Base-by-base conservation (phyloP, 768 basidiomycete genomes). In the Pisolithus sp. region DNA sequence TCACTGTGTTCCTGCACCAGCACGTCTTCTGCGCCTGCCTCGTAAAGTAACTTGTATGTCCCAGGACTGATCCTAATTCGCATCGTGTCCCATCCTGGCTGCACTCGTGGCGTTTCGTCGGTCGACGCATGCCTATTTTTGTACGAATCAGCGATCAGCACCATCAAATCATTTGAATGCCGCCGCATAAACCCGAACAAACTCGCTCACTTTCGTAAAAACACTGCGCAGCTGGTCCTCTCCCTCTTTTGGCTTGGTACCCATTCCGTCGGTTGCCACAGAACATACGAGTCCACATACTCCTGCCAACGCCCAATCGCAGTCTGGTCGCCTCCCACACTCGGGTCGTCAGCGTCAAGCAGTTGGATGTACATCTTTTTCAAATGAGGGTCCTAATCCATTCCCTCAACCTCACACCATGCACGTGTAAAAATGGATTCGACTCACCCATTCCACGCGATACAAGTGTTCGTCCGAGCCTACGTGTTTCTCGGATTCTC, bases 391-490 rank as follows among this genome's bases (percentile, higher is more conserved):
- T 80, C 78, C 88, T 89, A 66, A 51, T 10, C 59, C 56, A 58
- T 54, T 20, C 28, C 38, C 39, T 28, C 45, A 9, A 28, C n/a
- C 45, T 7, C 26, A 30, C 13, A n/a, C 26, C 44, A 17, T 17
- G 20, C 24, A 30, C 18, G 7, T 15, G 18, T 28, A 30, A 30
- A 31, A 34, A 15, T 34, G 5, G 17, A 2, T 4, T 20, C 42
- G 26, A 46, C 45, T 80, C 57, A 89, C 89, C 88, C 87, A 91
- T 74, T 89, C 82, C 17, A 92, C 66, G 52, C 82, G 79, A 65
- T 89, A 89, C 56, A 89, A 65, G 69, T 87, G 81, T 57, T 89
- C 86, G 58, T 89, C 88, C 48, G 78, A 76, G 24, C 83, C 83
- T 51, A 83, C 80, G 59, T 86, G 82, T 46, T 76, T 77, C 65